Evolutionary conservation across 1,284 basidiomycete species (phyloP), one percentile per base, ranked within the genome.

Genomic region (Apiotrichum porosum): DNA sequence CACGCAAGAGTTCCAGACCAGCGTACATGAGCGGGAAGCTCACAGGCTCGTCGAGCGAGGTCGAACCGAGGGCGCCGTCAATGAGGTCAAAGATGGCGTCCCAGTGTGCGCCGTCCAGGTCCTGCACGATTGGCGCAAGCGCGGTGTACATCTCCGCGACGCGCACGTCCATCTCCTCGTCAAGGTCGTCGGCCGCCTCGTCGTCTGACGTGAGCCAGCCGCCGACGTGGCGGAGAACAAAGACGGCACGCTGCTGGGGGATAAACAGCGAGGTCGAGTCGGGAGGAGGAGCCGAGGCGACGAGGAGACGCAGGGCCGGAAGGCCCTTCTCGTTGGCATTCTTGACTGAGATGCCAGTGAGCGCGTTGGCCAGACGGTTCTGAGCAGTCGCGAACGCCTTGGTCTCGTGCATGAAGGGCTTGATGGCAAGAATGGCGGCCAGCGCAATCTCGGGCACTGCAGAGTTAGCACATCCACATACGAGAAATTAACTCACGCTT

Each of bases 41-140:
- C 1, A 71, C 60, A 3, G 78, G 69, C 33, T 91, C 83, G 9
- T 77, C 73, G 17, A 90, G 75, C 0, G 81, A 80, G 68, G 76
- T 52, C 54, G 89, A 88, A 78, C 94, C 90, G 1, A 97, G 76
- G 57, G 89, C 91, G 45, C 80, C 86, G 68, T 95, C 90, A 18
- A 95, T 70, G 6, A 97, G 72, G 66, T 97, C 92, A 65, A 91
- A 92, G 15, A 95, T 83, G 38, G 92, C 80, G 43, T 91, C 87
- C 88, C 94, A 94, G 68, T 97, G 95, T 0, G 79, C 78, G 1
- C 95, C 95, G 5, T 82, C 77, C 0, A 97, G 78, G 60, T 83
- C 86, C 68, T 97, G 92, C 44, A 98, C 75, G 40, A 97, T 86
- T 0, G 94, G 91, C 2, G 84, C 84, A 2, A 98, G 76, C 49